phyloP scores from a whole-genome alignment of 2,329 filamentous ascomycete species.

The Polytolypa hystricis region DNA sequence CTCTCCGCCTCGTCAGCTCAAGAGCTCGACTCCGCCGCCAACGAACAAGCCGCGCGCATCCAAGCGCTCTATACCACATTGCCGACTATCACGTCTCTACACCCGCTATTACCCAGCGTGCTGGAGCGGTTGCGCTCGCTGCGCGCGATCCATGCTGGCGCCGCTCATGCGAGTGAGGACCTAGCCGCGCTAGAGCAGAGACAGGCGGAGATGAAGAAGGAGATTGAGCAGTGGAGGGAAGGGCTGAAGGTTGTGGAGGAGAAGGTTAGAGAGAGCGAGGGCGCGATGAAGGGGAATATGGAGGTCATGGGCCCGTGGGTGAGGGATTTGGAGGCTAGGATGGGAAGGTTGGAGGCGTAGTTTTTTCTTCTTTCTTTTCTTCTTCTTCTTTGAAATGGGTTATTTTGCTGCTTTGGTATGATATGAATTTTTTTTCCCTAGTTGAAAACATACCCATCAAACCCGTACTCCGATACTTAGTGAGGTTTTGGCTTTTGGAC shows the following conservation, averaged over 20 bases:
- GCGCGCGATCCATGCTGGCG: conserved; percentile 73
- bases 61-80: conserved; percentile 84
- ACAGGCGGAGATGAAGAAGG: conserved; percentile 70
- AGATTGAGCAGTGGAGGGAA: conserved; percentile 77
- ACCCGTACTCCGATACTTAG: too few relatives aligned
- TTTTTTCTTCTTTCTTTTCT: neutral
- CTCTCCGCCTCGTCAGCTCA: conserved; percentile 29
- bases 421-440: neutral
- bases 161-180: conserved; percentile 67
- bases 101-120: conserved; percentile 73
- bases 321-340: conserved; percentile 67
- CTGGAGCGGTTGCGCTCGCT: conserved; percentile 78
- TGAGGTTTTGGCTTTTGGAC: too few relatives aligned
- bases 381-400: neutral
- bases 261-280: conserved; percentile 59
- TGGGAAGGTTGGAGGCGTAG: conserved; percentile 46
- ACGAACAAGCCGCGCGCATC: conserved; percentile 72
- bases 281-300: conserved; percentile 65
- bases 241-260: conserved; percentile 69
- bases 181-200: conserved; percentile 66
- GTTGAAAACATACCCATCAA: too few relatives aligned
- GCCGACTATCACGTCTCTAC: conserved; percentile 74
- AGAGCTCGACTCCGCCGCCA: conserved; percentile 37
- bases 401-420: neutral
- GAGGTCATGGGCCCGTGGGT: conserved; percentile 83